Base-by-base conservation (phyloP, 192 early-diverging fungal genomes). In the Coemansia sp. region DNA sequence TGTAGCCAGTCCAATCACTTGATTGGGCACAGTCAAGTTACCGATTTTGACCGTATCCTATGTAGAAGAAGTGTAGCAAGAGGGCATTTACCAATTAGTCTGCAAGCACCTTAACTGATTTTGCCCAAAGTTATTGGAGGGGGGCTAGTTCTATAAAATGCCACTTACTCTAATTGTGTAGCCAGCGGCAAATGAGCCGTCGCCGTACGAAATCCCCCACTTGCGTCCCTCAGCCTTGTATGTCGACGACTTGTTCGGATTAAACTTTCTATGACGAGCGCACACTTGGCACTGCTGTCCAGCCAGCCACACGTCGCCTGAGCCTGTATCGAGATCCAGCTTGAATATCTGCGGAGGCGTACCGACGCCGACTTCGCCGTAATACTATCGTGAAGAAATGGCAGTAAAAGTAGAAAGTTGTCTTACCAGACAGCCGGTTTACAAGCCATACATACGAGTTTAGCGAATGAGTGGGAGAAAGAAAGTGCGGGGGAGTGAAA, bases 321-420 rank as follows among this genome's bases (percentile, higher is more conserved):
- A 90, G 21, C 90, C 90, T 4, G 90, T 91, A 60, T 91, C 90
- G 37, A 91, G 85, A 62, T 89, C 85, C n/a, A 91, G 75, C 57
- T 89, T 89, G 71, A 91, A 88, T 39, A 74, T 76, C 57, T 90
- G 88, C 19, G 88, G 86, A 41, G 90, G 90, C 10, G 90, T 86
- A 11, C 90, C 90, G 23, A 90, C 80, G 1, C 85, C 75, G 5
- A 90, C 87, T n/a, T 77, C 73, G 53, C 85, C 88, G 63, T 91
- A 91, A 62, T 91, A 91, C 84, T 91, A 72, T 25, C 62, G 14
- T 2, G 9, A 2, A 5, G 7, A 48, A 48, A 48, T 21, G 23
- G 46, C 46, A 48, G 46, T 48, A 44, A 44, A 44, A 5, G 42
- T 44, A 19, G 2, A 21, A 9, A 5, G 4, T 48, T 48, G 39